These are phyloP conservation scores for Stephania cephalantha DNA, from an alignment of 164 flowering plant genomes.

Conservation along the genomic window DNA sequence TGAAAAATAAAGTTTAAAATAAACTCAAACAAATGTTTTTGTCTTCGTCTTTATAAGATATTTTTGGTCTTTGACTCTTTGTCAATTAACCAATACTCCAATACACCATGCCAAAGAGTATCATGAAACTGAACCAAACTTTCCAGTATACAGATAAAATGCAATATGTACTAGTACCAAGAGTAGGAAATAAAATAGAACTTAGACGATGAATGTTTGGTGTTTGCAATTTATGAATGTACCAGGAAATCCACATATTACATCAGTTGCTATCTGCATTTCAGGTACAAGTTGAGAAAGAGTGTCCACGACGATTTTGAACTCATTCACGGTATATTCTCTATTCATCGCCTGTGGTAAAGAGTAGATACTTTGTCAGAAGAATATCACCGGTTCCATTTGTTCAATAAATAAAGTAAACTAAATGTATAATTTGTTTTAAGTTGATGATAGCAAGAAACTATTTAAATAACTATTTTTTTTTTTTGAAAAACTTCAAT, in stretches of 20 bases:
- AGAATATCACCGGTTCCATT: neutral
- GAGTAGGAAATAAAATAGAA: neutral
- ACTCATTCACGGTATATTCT: conserved; percentile 90
- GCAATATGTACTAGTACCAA: neutral
- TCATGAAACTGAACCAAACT: neutral
- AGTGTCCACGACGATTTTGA: conserved; percentile 87
- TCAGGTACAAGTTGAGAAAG: conserved; percentile 88
- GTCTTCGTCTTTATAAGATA: no score
- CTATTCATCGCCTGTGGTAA: conserved; percentile 87
- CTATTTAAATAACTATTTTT: neutral
- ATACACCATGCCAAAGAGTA: neutral
- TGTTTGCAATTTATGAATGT: conserved; percentile 15
- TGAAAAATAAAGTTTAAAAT: no score
- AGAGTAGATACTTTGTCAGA: conserved; percentile 8
- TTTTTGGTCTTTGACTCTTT: no score
- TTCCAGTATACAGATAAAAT: neutral
- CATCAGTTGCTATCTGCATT: conserved; percentile 99
- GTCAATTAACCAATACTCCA: neutral
- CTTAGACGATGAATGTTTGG: neutral
- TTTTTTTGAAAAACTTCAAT: no score
- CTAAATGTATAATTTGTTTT: neutral
- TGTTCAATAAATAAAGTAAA: neutral
- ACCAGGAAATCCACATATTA: conserved; percentile 99
- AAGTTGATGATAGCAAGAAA: neutral
- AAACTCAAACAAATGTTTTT: no score